Evolutionary conservation across 768 basidiomycete genomes (phyloP).

Genomic region (Kwoniella europaea): DNA sequence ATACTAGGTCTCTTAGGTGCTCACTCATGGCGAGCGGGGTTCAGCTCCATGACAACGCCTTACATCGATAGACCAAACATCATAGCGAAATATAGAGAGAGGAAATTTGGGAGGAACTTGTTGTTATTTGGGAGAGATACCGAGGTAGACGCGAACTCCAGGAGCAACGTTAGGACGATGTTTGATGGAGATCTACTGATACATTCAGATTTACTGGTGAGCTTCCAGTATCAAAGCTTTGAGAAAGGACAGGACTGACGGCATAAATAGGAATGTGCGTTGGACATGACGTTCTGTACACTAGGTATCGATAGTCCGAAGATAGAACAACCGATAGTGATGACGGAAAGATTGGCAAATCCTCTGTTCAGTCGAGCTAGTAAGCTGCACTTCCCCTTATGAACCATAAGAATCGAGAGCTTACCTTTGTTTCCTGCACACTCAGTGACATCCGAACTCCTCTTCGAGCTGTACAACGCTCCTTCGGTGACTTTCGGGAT

Average conservation of each 20-base stretch:
- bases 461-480: constrained; percentile 90
- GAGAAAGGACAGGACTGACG: background rate
- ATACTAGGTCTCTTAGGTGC: constrained; percentile 61
- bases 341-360: constrained; percentile 89
- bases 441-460: constrained; percentile 88
- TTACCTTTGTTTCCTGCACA: background rate
- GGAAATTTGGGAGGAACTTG: constrained; percentile 79
- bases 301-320: constrained; percentile 78
- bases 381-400: constrained; percentile 61
- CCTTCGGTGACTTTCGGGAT: constrained; percentile 85
- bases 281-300: constrained; percentile 88
- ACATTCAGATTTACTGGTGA: constrained; percentile 90
- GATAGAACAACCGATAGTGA: constrained; percentile 84
- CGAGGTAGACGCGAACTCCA: constrained; percentile 82
- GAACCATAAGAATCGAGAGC: background rate
- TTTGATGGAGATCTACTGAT: constrained; percentile 94
- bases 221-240: constrained; percentile 45
- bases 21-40: constrained; percentile 80
- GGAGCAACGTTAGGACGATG: constrained; percentile 75
- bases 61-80: constrained; percentile 70
- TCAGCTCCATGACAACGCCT: constrained; percentile 68
- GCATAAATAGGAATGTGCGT: constrained; percentile 76
- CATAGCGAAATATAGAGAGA: constrained; percentile 85
- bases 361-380: constrained; percentile 85
- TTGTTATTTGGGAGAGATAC: constrained; percentile 85